phyloP scores from a whole-genome alignment of 495 filamentous ascomycete species.

The Penicillium coprophilum region DNA sequence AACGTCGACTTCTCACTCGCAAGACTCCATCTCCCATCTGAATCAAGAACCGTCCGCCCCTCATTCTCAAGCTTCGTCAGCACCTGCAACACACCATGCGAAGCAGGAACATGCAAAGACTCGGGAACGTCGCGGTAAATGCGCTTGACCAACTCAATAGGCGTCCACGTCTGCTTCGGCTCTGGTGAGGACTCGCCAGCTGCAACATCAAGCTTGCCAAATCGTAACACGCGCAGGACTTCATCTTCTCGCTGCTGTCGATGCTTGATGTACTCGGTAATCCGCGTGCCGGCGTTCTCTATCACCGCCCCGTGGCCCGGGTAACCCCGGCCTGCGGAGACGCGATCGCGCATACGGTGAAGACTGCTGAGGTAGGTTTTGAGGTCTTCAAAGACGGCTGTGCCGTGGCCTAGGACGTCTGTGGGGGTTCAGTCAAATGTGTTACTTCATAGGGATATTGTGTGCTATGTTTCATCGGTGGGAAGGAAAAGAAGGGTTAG shows the following conservation, averaged over 20 bases:
- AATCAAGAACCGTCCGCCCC: slow-evolving; percentile 54
- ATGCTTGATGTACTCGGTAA: slow-evolving; percentile 81
- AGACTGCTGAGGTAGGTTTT: slow-evolving; percentile 70
- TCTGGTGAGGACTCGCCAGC: slow-evolving; percentile 38
- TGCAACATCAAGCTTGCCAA: slow-evolving; percentile 33
- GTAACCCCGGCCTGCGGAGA: slow-evolving; percentile 66
- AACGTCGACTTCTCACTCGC: slow-evolving; percentile 34
- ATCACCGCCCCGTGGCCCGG: slow-evolving; percentile 85
- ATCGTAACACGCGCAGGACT: slow-evolving; percentile 65
- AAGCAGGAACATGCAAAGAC: slow-evolving; percentile 70
- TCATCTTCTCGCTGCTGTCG: slow-evolving; percentile 77
- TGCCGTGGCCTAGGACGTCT: slow-evolving; percentile 89
- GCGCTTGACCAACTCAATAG: slow-evolving; percentile 78
- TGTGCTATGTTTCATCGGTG: background rate
- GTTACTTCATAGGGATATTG: background rate
- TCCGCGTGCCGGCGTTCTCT: slow-evolving; percentile 60
- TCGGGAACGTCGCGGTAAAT: slow-evolving; percentile 81
- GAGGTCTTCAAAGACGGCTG: slow-evolving; percentile 87
- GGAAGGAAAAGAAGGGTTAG: background rate
- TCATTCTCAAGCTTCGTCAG: slow-evolving; percentile 68
- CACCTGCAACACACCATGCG: slow-evolving; percentile 65
- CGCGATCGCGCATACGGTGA: slow-evolving; percentile 63
- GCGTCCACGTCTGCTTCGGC: slow-evolving; percentile 52
- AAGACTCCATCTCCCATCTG: slow-evolving; percentile 55
- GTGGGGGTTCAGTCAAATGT: background rate